Percentiles rank a stretch among this genome's conserved stretches.
phyloP scores from a whole-genome alignment of 2,329 filamentous ascomycete genomes.

The Pyricularia grisea region DNA sequence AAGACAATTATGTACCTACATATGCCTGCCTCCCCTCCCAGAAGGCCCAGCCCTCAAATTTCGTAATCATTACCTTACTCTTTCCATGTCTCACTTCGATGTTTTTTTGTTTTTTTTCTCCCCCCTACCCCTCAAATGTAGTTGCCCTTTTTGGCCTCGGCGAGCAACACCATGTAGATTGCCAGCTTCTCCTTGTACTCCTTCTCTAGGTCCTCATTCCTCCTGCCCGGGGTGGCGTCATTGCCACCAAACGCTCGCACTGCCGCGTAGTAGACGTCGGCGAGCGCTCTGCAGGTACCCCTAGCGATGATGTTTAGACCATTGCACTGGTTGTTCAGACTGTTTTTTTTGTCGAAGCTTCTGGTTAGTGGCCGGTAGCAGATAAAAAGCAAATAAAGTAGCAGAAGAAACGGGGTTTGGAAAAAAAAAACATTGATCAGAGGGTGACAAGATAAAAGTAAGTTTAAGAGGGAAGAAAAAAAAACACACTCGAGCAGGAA shows the following conservation, averaged over 20 bases:
- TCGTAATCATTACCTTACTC: no score
- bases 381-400: background rate
- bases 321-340: slow-evolving; percentile 27
- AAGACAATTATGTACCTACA: background rate
- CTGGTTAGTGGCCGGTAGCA: background rate
- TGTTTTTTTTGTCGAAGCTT: slow-evolving; percentile 7
- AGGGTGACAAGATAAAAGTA: background rate
- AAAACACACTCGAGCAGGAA: slow-evolving; percentile 33
- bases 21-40: no score
- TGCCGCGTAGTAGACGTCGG: slow-evolving; percentile 30
- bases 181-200: slow-evolving; percentile 25
- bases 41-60: no score
- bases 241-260: slow-evolving; percentile 26
- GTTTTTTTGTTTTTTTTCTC: background rate
- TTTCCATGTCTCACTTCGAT: no score
- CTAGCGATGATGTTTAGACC: slow-evolving; percentile 7
- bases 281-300: slow-evolving; percentile 22
- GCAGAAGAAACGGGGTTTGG: background rate
- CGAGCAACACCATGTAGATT: slow-evolving; percentile 23
- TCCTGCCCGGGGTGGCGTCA: slow-evolving; percentile 16
- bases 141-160: slow-evolving; percentile 19
- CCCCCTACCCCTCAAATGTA: background rate
- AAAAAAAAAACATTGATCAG: background rate
- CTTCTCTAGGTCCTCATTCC: slow-evolving; percentile 16
- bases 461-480: background rate